Percentiles rank a stretch among this genome's conserved stretches.
Conservation (phyloP, 495 filamentous ascomycete genomes). For the Neohortaea acidophila region DNA sequence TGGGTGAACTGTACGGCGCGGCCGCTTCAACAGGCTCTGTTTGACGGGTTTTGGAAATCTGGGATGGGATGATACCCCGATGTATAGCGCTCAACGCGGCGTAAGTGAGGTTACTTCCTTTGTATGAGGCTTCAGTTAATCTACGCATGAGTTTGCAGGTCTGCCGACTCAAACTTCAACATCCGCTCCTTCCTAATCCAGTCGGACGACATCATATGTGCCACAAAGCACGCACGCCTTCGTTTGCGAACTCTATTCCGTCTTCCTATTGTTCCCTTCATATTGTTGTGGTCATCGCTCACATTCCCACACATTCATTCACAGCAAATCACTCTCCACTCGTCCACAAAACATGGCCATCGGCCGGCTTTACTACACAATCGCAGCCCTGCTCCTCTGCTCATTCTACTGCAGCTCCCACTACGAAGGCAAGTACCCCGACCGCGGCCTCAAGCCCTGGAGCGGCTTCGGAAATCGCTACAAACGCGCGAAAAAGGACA, state of each 20-base stretch:
- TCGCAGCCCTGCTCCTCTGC: constrained; percentile 1
- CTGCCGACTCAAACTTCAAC: too few species aligned
- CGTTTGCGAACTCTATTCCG: background rate
- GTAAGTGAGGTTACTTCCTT: too few species aligned
- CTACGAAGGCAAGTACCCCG: constrained; percentile 12
- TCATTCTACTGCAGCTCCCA: constrained; percentile 10
- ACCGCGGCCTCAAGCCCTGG: constrained; percentile 7
- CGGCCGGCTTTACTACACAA: constrained; percentile 15
- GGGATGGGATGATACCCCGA: constrained; percentile 15
- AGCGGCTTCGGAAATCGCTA: constrained; percentile 10
- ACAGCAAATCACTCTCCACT: background rate
- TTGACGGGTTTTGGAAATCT: too few species aligned
- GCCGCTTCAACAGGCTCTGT: constrained; percentile 18
- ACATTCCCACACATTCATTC: constrained; percentile 1
- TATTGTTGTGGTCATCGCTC: background rate
- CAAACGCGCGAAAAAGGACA: constrained; percentile 7
- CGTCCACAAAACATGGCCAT: constrained; percentile 6
- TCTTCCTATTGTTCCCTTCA: constrained; percentile 5
- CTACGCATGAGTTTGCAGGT: background rate
- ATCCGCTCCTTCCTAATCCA: too few species aligned
- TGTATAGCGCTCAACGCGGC: constrained; percentile 10
- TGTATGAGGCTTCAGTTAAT: background rate
- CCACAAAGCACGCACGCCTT: background rate
- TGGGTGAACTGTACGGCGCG: constrained; percentile 1
- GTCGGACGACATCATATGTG: too few species aligned